Evolutionary conservation across 495 filamentous ascomycete species (phyloP).

Genomic region (Tuber melanosporum): DNA sequence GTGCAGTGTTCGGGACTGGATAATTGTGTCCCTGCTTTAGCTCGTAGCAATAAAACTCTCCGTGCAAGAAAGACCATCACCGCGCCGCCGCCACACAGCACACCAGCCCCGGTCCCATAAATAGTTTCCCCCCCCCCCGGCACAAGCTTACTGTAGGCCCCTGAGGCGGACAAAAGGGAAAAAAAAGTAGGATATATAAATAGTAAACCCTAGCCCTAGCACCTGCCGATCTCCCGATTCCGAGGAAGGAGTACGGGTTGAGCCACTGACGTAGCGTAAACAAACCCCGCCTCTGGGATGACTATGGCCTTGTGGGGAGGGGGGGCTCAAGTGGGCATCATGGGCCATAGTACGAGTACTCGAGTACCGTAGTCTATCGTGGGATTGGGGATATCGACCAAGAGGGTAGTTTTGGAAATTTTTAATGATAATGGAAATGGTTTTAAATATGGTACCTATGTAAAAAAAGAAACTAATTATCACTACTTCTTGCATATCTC

Average conservation of each 20-base stretch:
- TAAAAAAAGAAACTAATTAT: background rate
- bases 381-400: background rate
- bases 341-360: too few species aligned
- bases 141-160: too few species aligned
- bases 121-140: background rate
- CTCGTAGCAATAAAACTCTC: too few species aligned
- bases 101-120: background rate
- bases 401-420: background rate
- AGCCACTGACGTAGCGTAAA: constrained; percentile 2
- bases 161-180: background rate
- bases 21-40: too few species aligned
- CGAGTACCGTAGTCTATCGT: too few species aligned
- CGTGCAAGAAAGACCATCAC: background rate
- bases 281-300: background rate
- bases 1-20: too few species aligned
- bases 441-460: background rate
- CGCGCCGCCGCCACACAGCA: background rate
- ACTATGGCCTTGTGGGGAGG: too few species aligned
- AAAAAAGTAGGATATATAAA: background rate
- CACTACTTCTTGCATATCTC: background rate
- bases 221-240: background rate
- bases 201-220: background rate
- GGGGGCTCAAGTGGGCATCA: background rate
- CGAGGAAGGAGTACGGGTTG: background rate
- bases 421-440: background rate